Base-by-base conservation (phyloP, 108 stramenopile species). In the Nitzschia sp. region DNA sequence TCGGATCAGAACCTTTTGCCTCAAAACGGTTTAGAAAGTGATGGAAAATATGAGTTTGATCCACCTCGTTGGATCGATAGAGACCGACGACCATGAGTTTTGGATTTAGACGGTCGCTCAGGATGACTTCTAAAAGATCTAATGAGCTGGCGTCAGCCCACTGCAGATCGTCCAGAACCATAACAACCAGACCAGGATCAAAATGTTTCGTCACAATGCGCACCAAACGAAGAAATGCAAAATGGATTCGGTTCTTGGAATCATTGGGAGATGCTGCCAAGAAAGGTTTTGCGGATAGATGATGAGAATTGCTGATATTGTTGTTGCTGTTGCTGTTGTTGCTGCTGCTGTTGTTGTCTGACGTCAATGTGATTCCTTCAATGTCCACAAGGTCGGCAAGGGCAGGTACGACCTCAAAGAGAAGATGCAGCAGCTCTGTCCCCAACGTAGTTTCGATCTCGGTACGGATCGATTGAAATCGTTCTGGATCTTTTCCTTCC, bases 41-140 rank as follows among this genome's bases (percentile, higher is more conserved):
- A 4, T 27, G 22, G 35, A 66, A 54, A 17, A 32, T 36, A 58
- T 70, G 68, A 23, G 48, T 52, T 1, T 50, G 66, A 11, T 72
- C 47, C 6, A 80, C 73, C 52, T 87, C 82, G 48, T 87, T 72
- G 53, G 76, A 76, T 45, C 85, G 75, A 50, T 80, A 81, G 0
- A 69, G 35, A 11, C 82, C 82, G 19, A 84, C 62, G 36, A 87
- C 53, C 54, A 87, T 21, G 26, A 69, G 15, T n/a, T 41, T 41
- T 2, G 22, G 36, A 17, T 23, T 61, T 28, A 30, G 26, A 15
- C 4, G 17, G 45, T 73, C 68, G 0, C 11, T 17, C 34, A 59
- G 16, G 2, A 74, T 27, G 21, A 26, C 38, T 22, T 73, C 54
- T 8, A 79, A 15, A 3, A 73, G 1, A 17, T 69, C 66, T 44